Percentiles rank a stretch among this genome's conserved stretches.
phyloP scores from a whole-genome alignment of 805 yeast genomes.

The Wickerhamomyces strasburgensis region DNA sequence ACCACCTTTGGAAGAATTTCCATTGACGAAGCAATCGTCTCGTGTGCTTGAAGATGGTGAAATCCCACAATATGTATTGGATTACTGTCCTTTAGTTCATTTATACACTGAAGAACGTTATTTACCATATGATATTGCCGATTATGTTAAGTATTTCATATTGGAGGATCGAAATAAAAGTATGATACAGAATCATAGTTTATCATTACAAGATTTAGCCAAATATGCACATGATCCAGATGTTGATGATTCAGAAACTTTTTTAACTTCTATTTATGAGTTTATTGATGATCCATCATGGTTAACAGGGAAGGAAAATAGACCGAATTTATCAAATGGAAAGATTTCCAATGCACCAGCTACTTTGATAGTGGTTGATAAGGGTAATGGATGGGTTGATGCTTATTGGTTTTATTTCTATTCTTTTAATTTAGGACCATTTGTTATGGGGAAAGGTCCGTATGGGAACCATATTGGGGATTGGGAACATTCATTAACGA shows the following conservation, averaged over 20 bases:
- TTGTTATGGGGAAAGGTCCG: conserved; percentile 96
- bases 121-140: conserved; percentile 73
- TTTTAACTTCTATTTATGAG: conserved; percentile 62
- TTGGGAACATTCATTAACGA: conserved; percentile 92
- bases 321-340: conserved; percentile 71
- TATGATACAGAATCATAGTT: conserved; percentile 27
- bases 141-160: conserved; percentile 64
- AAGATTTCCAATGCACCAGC: conserved; percentile 75
- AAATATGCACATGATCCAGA: conserved; percentile 19
- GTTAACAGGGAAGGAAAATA: conserved; percentile 69
- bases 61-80: conserved; percentile 58
- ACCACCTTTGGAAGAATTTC: conserved; percentile 35
- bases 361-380: conserved; percentile 75
- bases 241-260: conserved; percentile 36
- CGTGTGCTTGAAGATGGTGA: conserved; percentile 44
- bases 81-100: conserved; percentile 74
- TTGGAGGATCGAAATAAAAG: conserved; percentile 50
- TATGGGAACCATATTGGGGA: conserved; percentile 97
- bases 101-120: conserved; percentile 86
- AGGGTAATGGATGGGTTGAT: conserved; percentile 92
- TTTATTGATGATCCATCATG: conserved; percentile 76
- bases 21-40: conserved; percentile 24
- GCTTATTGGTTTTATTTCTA: conserved; percentile 96
- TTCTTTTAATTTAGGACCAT: conserved; percentile 91
- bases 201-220: conserved; percentile 27